Percentiles rank a stretch among this genome's conserved stretches.
Conservation (phyloP, 1,284 basidiomycete genomes). For the Spongispora temasekensis region DNA sequence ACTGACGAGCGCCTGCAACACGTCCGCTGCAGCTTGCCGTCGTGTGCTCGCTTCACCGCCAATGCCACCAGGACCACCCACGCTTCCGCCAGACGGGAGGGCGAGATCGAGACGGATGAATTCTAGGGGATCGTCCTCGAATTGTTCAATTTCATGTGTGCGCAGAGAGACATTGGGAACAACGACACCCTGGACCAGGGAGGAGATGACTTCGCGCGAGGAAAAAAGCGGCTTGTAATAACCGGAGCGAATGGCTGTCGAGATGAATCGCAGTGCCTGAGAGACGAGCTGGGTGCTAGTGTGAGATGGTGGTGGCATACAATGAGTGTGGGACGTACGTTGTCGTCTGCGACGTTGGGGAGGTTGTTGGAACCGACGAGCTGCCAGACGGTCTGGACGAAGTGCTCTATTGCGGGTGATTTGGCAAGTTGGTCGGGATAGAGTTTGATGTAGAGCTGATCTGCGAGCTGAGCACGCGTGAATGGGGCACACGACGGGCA, state of each 20-base stretch:
- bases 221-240: slow-evolving; percentile 72
- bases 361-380: slow-evolving; percentile 78
- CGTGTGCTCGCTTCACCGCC: slow-evolving; percentile 55
- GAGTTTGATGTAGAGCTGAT: slow-evolving; percentile 84
- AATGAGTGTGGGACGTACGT: slow-evolving; percentile 46
- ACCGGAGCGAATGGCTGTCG: slow-evolving; percentile 87
- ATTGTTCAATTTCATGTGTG: slow-evolving; percentile 92
- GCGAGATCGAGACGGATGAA: slow-evolving; percentile 90
- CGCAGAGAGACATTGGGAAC: slow-evolving; percentile 90
- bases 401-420: slow-evolving; percentile 71
- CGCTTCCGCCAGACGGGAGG: slow-evolving; percentile 53
- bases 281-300: slow-evolving; percentile 70
- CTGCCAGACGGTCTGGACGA: slow-evolving; percentile 92
- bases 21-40: slow-evolving; percentile 90
- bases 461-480: slow-evolving; percentile 2
- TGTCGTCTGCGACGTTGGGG: slow-evolving; percentile 76
- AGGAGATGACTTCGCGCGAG: slow-evolving; percentile 78
- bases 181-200: slow-evolving; percentile 88
- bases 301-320: slow-evolving; percentile 1
- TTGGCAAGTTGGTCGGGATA: slow-evolving; percentile 86
- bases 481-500: not conserved
- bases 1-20: slow-evolving; percentile 81
- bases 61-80: slow-evolving; percentile 39
- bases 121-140: slow-evolving; percentile 96
- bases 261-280: slow-evolving; percentile 92